phyloP scores from a whole-genome alignment of 2,329 filamentous ascomycete genomes.

The Hansfordia pulvinata region DNA sequence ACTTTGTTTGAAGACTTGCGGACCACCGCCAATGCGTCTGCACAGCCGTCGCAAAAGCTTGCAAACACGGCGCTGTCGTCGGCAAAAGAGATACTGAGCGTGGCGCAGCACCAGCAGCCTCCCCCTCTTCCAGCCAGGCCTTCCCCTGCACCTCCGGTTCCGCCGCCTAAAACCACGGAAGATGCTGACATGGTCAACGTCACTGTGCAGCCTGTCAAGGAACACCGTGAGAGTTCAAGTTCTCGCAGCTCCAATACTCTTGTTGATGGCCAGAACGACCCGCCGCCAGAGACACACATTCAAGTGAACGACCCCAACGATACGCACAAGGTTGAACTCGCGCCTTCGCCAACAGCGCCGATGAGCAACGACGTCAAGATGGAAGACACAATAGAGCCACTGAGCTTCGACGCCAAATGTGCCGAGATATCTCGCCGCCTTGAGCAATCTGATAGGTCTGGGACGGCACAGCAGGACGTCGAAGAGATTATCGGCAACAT shows the following conservation, averaged over 20 bases:
- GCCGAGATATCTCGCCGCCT: slow-evolving; percentile 20
- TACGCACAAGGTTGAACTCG: no score
- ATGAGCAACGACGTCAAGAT: slow-evolving; percentile 10
- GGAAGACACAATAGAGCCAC: slow-evolving; percentile 10
- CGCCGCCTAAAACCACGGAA: slow-evolving; percentile 12
- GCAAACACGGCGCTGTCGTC: slow-evolving; percentile 65
- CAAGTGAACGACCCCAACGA: neutral
- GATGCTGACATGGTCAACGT: slow-evolving; percentile 22
- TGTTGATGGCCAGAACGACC: no score
- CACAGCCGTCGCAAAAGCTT: slow-evolving; percentile 62
- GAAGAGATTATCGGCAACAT: slow-evolving; percentile 92
- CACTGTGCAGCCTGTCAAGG: slow-evolving; percentile 16
- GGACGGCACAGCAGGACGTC: slow-evolving; percentile 77
- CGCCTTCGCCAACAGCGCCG: neutral
- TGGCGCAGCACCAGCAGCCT: slow-evolving; percentile 11
- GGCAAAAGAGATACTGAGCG: slow-evolving; percentile 20
- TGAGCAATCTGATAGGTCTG: slow-evolving; percentile 31
- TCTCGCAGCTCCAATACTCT: slow-evolving; percentile 37
- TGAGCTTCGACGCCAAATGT: slow-evolving; percentile 31
- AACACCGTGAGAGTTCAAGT: slow-evolving; percentile 27
- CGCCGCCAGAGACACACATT: no score
- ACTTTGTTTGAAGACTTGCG: slow-evolving; percentile 60
- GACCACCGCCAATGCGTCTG: slow-evolving; percentile 42
- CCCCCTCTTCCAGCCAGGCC: slow-evolving; percentile 37
- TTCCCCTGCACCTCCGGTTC: slow-evolving; percentile 24